Percentiles rank a stretch among this genome's conserved stretches.
Evolutionary conservation across 129 eudicot genomes (phyloP).

Genomic region (Lactuca sativa): DNA sequence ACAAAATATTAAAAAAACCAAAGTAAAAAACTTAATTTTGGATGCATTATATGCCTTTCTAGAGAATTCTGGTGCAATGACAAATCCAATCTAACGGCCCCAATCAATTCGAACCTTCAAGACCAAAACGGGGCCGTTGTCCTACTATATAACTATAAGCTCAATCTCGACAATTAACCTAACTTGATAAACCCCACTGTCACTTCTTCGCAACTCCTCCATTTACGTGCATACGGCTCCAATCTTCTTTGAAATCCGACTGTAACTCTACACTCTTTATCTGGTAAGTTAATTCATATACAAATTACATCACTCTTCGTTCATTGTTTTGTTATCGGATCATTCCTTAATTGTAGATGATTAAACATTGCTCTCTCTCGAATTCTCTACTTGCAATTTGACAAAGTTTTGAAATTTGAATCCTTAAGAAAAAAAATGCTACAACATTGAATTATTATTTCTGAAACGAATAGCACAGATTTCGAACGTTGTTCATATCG

Average conservation of each 20-base stretch:
- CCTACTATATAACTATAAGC: slow-evolving; percentile 15
- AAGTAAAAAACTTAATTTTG: too few relatives aligned
- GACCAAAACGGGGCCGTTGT: slow-evolving; percentile 32
- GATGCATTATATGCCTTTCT: slow-evolving; percentile 24
- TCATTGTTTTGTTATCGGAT: background rate
- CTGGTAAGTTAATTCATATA: slow-evolving; percentile 15
- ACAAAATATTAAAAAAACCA: too few relatives aligned
- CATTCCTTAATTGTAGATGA: slow-evolving; percentile 6
- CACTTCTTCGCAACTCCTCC: background rate
- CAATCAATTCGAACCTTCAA: slow-evolving; percentile 51
- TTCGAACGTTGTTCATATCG: slow-evolving; percentile 1
- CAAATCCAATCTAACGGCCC: slow-evolving; percentile 38
- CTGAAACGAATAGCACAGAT: background rate
- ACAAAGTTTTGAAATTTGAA: background rate
- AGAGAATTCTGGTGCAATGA: slow-evolving; percentile 37
- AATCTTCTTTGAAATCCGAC: background rate
- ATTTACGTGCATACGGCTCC: background rate
- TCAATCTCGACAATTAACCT: slow-evolving; percentile 18
- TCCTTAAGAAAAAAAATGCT: background rate
- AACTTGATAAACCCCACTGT: slow-evolving; percentile 13
- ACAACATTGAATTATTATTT: background rate
- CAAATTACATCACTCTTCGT: background rate
- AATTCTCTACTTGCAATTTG: slow-evolving; percentile 5
- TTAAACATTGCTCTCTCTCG: too few relatives aligned
- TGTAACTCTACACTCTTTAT: background rate